phyloP scores from a whole-genome alignment of 768 basidiomycete genomes.

The Leucocoprinus sp. region DNA sequence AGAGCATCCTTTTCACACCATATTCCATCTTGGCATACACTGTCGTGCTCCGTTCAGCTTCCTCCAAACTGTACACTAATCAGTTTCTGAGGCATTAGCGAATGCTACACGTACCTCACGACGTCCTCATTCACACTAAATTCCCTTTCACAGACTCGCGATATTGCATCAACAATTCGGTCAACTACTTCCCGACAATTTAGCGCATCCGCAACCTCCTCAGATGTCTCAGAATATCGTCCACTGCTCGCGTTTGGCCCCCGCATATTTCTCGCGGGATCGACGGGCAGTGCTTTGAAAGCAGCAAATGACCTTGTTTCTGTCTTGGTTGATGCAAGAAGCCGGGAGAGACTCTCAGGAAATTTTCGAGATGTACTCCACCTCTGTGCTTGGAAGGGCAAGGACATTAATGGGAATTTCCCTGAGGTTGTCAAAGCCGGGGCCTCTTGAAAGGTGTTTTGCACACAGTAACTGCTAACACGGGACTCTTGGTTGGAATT shows the following conservation, averaged over 20 bases:
- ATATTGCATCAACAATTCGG: slow-evolving; percentile 64
- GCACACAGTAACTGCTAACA: slow-evolving; percentile 77
- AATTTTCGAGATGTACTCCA: not conserved
- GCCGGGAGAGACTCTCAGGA: slow-evolving; percentile 24
- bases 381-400: slow-evolving; percentile 9
- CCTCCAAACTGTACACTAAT: slow-evolving; percentile 46
- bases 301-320: slow-evolving; percentile 50
- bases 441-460: slow-evolving; percentile 46
- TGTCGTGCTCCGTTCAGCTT: slow-evolving; percentile 80
- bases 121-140: slow-evolving; percentile 66
- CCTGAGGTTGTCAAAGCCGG: slow-evolving; percentile 15
- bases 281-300: slow-evolving; percentile 75
- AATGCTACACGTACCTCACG: slow-evolving; percentile 52
- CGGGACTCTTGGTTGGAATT: slow-evolving; percentile 66
- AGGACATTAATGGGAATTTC: slow-evolving; percentile 14
- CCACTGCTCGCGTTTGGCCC: slow-evolving; percentile 37
- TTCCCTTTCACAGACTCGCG: slow-evolving; percentile 46
- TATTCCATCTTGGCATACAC: slow-evolving; percentile 92
- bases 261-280: slow-evolving; percentile 44
- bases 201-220: slow-evolving; percentile 50
- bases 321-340: slow-evolving; percentile 18
- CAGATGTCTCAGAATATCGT: slow-evolving; percentile 45
- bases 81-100: too few relatives aligned
- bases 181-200: slow-evolving; percentile 76
- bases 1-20: slow-evolving; percentile 81